Evolutionary conservation across 1,139 yeast genomes (phyloP), one percentile per base, ranked within the genome.

Genomic region (Lodderomyces jiufengensis): DNA sequence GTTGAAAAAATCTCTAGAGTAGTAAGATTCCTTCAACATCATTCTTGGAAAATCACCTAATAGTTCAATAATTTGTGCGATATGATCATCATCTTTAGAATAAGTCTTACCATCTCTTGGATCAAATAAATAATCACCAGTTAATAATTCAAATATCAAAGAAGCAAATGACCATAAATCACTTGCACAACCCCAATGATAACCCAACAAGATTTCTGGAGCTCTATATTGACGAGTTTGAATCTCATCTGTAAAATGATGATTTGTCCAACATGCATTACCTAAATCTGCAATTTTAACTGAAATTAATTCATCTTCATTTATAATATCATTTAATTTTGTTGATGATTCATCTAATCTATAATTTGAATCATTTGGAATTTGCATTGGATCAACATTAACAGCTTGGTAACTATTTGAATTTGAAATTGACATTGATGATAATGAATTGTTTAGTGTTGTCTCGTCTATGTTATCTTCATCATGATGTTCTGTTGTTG

Each of bases 241-340:
- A 36, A 70, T 70, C 46, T 69, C 76, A 47, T 70, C 75, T 4
- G 76, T 70, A 47, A 70, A 70, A 48, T 70, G 76, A 44, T 69
- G 75, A 39, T 63, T 61, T 11, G 64, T 55, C 74, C 75, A 70
- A 45, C 75, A 69, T 9, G 76, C 75, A 46, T 70, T 70, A 15
- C 76, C 76, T 49, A 70, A 60, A 47, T 70, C 76, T 12, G 76
- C 76, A 29, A 70, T 70, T 40, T 70, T 70, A 9, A 70, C 75
- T 1, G 73, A 67, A 11, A 70, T 70, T 34, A 69, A 47, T 45
- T 69, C 76, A 38, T 67, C 72, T 40, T 69, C 75, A 49, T 69
- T 68, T 41, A 67, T 61, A 9, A 66, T 32, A 28, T 41, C 46
- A 13, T 32, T 16, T 6, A 39, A 28, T 21, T 36, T 40, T 4